Evolutionary conservation across 2,329 filamentous ascomycete species (phyloP).

Genomic region (Fusarium dlaminii): DNA sequence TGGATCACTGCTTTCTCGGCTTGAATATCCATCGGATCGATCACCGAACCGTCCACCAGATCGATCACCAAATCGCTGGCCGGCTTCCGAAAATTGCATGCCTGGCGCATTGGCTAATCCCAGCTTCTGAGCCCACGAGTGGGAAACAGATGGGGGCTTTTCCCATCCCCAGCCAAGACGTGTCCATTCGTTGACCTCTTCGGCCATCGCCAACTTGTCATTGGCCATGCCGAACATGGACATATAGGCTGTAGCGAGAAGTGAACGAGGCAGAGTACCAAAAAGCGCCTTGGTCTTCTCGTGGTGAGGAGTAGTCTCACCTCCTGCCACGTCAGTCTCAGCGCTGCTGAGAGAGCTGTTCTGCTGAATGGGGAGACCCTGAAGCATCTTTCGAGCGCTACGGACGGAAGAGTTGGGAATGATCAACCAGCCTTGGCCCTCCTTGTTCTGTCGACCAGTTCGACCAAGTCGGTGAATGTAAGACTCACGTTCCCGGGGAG

Average conservation of each 20-base stretch:
- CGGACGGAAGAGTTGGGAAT: conserved; percentile 64
- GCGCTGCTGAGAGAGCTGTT: conserved; percentile 63
- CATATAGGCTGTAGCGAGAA: conserved; percentile 59
- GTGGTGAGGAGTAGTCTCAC: conserved; percentile 58
- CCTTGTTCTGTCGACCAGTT: conserved; percentile 78
- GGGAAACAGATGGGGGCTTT: conserved; percentile 54
- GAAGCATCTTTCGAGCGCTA: conserved; percentile 61
- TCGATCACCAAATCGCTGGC: conserved; percentile 4
- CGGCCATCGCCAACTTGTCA: conserved; percentile 53
- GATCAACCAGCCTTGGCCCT: conserved; percentile 76
- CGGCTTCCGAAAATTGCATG: conserved; percentile 47
- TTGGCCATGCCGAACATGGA: conserved; percentile 64
- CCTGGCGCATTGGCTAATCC: conserved; percentile 44
- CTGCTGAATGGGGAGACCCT: conserved; percentile 67
- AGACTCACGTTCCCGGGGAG: conserved; percentile 71
- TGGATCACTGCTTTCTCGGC: conserved; percentile 12
- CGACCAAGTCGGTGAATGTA: conserved; percentile 83
- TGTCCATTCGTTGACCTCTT: conserved; percentile 64
- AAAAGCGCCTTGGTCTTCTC: conserved; percentile 55
- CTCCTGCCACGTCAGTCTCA: conserved; percentile 61
- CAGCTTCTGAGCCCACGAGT: conserved; percentile 43
- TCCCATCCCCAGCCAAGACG: conserved; percentile 61
- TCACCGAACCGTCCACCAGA: neutral
- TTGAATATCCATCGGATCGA: neutral
- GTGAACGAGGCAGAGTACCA: conserved; percentile 48